A percentile compares a stretch with the other conserved stretches of the same genome.
These are phyloP conservation scores for Daldinia eschscholtzii DNA, from an alignment of 2,329 filamentous ascomycete species.

Conservation along the genomic window DNA sequence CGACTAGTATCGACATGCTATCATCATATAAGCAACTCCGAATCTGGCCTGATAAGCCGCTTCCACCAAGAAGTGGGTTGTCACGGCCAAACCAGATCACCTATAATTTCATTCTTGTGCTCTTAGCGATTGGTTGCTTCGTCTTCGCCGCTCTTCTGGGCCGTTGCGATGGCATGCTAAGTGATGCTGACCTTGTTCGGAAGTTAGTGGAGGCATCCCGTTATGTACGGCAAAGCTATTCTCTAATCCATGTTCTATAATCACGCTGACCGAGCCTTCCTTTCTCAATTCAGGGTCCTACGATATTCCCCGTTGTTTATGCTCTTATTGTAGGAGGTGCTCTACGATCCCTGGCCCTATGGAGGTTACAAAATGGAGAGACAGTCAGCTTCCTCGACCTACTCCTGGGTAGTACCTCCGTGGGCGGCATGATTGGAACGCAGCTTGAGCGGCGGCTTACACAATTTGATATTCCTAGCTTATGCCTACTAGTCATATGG, in stretches of 20 bases:
- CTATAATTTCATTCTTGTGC: conserved; percentile 16
- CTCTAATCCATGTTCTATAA: neutral
- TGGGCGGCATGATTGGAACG: conserved; percentile 14
- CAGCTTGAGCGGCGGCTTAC: conserved; percentile 11
- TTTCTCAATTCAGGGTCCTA: conserved; percentile 4
- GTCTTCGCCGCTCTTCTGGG: conserved; percentile 7
- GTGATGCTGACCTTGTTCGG: conserved; percentile 2
- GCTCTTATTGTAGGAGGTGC: conserved; percentile 12
- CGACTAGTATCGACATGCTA: neutral
- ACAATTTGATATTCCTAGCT: conserved; percentile 6
- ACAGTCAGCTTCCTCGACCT: conserved; percentile 12
- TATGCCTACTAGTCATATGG: neutral
- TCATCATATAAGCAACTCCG: conserved; percentile 1
- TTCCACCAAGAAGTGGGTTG: neutral
- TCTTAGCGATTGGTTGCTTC: conserved; percentile 6
- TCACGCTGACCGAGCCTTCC: neutral
- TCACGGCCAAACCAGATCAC: conserved; percentile 2
- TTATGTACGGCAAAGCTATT: neutral
- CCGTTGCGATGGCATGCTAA: conserved; percentile 2
- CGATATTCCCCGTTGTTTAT: conserved; percentile 13
- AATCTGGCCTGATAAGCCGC: conserved; percentile 9
- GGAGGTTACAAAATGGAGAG: conserved; percentile 18
- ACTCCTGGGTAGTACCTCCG: conserved; percentile 15
- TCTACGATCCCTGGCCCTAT: conserved; percentile 15
- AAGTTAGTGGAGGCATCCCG: conserved; percentile 13